Evolutionary conservation across 768 basidiomycete species (phyloP), one percentile per base, ranked within the genome.

Genomic region (Epithele typhae): DNA sequence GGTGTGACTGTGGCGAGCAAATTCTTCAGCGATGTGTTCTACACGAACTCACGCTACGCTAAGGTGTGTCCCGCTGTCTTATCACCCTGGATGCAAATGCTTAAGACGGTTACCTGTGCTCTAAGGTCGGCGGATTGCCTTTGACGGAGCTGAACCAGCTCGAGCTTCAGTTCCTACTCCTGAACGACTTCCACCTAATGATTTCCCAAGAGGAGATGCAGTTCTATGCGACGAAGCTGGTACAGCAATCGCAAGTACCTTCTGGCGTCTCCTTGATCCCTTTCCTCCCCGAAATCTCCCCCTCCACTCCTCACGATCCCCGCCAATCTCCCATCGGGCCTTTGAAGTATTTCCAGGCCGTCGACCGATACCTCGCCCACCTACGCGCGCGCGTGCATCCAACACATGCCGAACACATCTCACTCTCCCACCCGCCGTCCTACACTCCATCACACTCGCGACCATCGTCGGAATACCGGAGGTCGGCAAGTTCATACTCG

Each of bases 1-100:
- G 96, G 96, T 9, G 90, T 99, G 37, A 98, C 96, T 3, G 95
- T 99, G n/a, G 95, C 95, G 19, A 92, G 89, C 72, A 99, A 99
- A 67, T 99, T 98, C 64, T 98, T 98, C 63, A 89, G 85, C 45
- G 96, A 98, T 64, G 92, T 99, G 3, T 99, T 99, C 59, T 98
- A 99, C 68, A 97, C 96, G 14, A 99, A 99, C 59, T 96, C 95
- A 8, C 78, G 95, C 24, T 99, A 99, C 63, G 96, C 96, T 43
- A 99, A 98, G 81, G 92, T 91, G 46, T 22, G 78, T 68, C 37
- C 27, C 27, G 27, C 27, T 30, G 27, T 30, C 27, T 14, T 30
- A 30, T 7, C 8, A 14, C 14, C 27, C 27, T 30, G 8, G 27
- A 30, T 14, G 7, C 27, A 30, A n/a, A n/a, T n/a, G n/a, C n/a